Evolutionary conservation across 2,329 filamentous ascomycete species (phyloP).

Genomic region (Fusarium mundagurra): DNA sequence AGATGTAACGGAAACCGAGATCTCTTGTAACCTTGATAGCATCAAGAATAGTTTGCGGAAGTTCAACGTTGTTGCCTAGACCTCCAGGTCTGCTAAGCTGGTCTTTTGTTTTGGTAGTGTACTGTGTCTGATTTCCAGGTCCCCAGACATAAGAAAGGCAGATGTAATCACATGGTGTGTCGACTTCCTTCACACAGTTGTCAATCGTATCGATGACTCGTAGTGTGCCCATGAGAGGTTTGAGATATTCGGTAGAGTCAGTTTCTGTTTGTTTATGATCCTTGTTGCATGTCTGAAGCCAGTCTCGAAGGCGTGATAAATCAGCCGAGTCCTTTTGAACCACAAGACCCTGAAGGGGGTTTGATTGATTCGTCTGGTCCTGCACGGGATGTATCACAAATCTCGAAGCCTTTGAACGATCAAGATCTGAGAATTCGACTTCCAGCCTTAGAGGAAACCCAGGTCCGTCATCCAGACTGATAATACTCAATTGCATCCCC

Average conservation of each 20-base stretch:
- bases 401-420: neutral
- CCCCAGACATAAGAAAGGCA: constrained; percentile 26
- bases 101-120: constrained; percentile 3
- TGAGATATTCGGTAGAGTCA: neutral
- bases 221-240: neutral
- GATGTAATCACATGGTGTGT: constrained; percentile 4
- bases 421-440: neutral
- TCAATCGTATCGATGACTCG: constrained; percentile 5
- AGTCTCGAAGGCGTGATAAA: neutral
- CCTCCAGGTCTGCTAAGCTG: neutral
- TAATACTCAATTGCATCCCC: neutral
- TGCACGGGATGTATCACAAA: neutral
- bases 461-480: neutral
- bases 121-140: constrained; percentile 19
- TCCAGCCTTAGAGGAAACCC: constrained; percentile 1
- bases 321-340: neutral
- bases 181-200: neutral
- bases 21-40: constrained; percentile 3
- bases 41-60: constrained; percentile 21
- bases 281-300: neutral
- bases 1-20: constrained; percentile 13
- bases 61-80: rapidly evolving
- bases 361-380: rapidly evolving
- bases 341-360: neutral
- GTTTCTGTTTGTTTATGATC: neutral